Percentiles rank a stretch among this genome's conserved stretches.
Conservation (phyloP, 495 filamentous ascomycete genomes). For the Neurospora sp. region DNA sequence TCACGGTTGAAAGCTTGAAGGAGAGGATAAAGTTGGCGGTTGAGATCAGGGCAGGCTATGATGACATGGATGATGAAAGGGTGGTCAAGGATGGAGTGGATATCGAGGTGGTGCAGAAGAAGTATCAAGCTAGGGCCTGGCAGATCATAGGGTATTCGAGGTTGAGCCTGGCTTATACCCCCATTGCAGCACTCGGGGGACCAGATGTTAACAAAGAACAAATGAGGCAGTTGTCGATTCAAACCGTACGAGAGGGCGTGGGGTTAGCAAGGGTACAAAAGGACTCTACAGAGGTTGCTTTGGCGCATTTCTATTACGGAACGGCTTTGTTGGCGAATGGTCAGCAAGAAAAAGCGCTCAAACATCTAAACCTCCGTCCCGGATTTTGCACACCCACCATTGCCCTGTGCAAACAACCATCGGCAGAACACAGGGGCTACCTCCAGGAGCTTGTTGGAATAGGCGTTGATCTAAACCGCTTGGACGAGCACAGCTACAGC, state of each 20-base stretch:
- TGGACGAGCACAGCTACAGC: conserved; percentile 20
- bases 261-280: not conserved
- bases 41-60: not conserved
- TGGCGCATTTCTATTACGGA: conserved; percentile 6
- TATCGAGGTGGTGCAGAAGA: not conserved
- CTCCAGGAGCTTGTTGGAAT: conserved; percentile 14
- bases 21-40: not conserved
- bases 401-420: conserved; percentile 24
- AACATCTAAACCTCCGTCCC: not conserved
- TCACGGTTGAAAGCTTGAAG: conserved; percentile 3
- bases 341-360: not conserved
- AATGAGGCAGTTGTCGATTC: not conserved
- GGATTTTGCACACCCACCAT: conserved; percentile 17
- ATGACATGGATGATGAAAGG: not conserved
- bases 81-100: not conserved
- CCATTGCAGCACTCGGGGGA: not conserved
- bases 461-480: conserved; percentile 14
- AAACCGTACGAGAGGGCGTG: not conserved
- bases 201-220: not conserved
- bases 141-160: conserved; percentile 9
- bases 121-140: not conserved
- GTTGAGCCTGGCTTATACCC: conserved; percentile 9
- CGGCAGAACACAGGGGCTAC: conserved; percentile 18
- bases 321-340: not conserved
- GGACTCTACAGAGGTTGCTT: not conserved